Base-by-base conservation (phyloP, 139 green algal species). In the Chlamydomonas schloesseri region DNA sequence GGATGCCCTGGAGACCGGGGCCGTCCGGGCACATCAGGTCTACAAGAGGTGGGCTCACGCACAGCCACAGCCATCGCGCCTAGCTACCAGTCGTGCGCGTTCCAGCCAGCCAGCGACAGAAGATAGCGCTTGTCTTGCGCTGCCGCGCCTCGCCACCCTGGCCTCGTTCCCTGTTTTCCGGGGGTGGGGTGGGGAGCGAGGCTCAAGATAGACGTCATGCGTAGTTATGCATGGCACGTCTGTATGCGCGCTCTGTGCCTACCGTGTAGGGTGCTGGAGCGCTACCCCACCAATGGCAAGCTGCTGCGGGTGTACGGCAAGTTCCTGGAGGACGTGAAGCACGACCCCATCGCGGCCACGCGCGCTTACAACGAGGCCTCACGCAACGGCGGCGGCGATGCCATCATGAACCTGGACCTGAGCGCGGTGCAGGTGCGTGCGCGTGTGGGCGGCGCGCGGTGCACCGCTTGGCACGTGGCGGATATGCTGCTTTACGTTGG, bases 281-380 rank as follows among this genome's bases (percentile, higher is more conserved):
- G 84, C 73, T 91, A 91, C 73, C 88, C 88, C 64, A 88, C 68
- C 70, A 89, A 85, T 68, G 71, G 70, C 83, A 89, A 89, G 78
- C 83, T 91, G 46, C 86, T 84, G 3, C 76, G 67, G 37, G 81
- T 60, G 50, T 92, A 92, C 68, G 88, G 84, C 80, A 81, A 81
- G 34, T 92, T 92, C 79, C 82, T 88, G 69, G 88, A 92, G 73
- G 88, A 92, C 29, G 81, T 90, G 14, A 67, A 71, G 18, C 86
- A 88, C 71, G 88, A 89, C 70, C 67, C 85, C 0, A 4, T 28
- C 29, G 81, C 60, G 0, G 87, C 87, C 18, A 36, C 71, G 21
- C 34, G 73, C 23, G 50, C 33, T 3, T 86, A 86, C 68, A 74
- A 53, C 11, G 80, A 86, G 50, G 67, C 80, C 26, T 34, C 80